These are phyloP conservation scores for Rhipidocladum racemiflorum DNA, from an alignment of 176 grass and related monocot species.

Conservation along the genomic window DNA sequence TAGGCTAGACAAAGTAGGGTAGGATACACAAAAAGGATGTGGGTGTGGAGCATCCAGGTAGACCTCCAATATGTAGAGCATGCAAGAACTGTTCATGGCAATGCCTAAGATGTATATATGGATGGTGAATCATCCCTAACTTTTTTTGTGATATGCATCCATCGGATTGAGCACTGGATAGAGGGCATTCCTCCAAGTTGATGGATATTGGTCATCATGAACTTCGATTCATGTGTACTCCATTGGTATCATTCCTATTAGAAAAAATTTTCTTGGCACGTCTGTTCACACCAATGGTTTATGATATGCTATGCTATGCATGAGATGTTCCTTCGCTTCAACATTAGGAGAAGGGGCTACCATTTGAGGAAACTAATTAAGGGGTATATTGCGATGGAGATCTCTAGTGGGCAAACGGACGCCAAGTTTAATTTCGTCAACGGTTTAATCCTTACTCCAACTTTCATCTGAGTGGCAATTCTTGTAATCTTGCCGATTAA, in stretches of 20 bases:
- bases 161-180: not conserved
- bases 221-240: constrained; percentile 13
- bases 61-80: constrained; percentile 3
- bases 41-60: constrained; percentile 21
- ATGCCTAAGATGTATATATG: not conserved
- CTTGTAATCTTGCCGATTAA: not conserved
- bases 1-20: not conserved
- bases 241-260: not conserved
- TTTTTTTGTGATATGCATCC: constrained; percentile 19
- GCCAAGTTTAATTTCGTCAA: not conserved
- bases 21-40: not conserved
- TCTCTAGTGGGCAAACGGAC: not conserved
- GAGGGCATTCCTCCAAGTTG: constrained; percentile 24
- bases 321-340: not conserved
- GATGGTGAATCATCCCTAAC: constrained; percentile 32
- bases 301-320: not conserved
- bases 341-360: not conserved
- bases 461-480: not conserved
- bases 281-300: not conserved
- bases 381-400: not conserved
- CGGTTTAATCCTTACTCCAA: too few species aligned
- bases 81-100: not conserved
- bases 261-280: not conserved
- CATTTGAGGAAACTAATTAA: not conserved
- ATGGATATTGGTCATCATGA: constrained; percentile 26